phyloP scores from a whole-genome alignment of 257 asterid genomes.

The Mentha longifolia region DNA sequence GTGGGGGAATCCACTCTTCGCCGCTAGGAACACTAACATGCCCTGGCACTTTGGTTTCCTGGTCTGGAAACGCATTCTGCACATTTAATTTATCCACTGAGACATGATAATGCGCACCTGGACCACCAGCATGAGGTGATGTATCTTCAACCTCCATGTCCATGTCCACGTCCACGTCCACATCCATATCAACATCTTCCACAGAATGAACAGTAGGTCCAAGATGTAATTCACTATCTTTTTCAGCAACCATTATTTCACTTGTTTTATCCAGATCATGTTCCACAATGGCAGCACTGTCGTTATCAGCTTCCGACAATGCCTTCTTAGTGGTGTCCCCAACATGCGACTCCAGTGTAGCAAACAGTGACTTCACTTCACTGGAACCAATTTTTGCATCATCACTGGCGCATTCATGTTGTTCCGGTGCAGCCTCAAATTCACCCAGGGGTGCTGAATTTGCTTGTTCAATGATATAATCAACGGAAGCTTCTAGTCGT shows the following conservation, averaged over 20 bases:
- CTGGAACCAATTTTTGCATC: constrained; percentile 38
- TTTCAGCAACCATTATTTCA: constrained; percentile 41
- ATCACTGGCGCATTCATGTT: constrained; percentile 37
- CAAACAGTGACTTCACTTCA: constrained; percentile 35
- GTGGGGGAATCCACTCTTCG: constrained; percentile 86
- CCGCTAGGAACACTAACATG: constrained; percentile 50
- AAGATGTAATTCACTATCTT: constrained; percentile 42
- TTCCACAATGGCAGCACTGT: constrained; percentile 34
- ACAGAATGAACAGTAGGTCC: constrained; percentile 42
- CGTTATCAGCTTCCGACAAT: constrained; percentile 39
- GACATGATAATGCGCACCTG: constrained; percentile 40
- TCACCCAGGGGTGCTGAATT: constrained; percentile 42
- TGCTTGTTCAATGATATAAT: constrained; percentile 35
- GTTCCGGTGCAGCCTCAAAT: constrained; percentile 42
- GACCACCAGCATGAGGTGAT: constrained; percentile 44
- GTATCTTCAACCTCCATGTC: constrained; percentile 64
- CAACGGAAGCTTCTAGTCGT: constrained; percentile 58
- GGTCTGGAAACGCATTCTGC: constrained; percentile 34
- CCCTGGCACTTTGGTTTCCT: constrained; percentile 37
- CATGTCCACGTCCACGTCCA: constrained; percentile 70
- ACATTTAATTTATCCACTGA: constrained; percentile 41
- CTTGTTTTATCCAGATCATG: constrained; percentile 36
- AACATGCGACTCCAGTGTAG: constrained; percentile 37
- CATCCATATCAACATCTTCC: constrained; percentile 93
- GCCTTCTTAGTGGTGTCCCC: constrained; percentile 37